Evolutionary conservation across 2,329 filamentous ascomycete genomes (phyloP), one percentile per base, ranked within the genome.

Genomic region (Phyllosticta paracitricarpa): DNA sequence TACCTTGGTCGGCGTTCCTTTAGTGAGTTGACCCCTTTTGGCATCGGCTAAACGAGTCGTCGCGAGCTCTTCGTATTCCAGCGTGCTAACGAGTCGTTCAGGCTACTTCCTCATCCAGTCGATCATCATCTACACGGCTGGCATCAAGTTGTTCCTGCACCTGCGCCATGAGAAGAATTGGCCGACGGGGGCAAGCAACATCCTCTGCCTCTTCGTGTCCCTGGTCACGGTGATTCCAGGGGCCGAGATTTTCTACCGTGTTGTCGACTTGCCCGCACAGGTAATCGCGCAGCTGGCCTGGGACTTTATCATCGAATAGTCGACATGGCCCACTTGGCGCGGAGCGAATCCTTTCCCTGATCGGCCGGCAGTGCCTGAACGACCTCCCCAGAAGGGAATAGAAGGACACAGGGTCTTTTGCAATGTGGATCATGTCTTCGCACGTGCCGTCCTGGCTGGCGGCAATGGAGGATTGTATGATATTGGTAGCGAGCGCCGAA

Each of bases 131-230:
- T 78, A 78, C 66, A 73, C 72, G 1, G 69, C 71, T 12, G 76
- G 76, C 55, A 76, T 79, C 66, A 74, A 73, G 58, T 62, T 73
- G 3, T 76, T 87, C 83, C 40, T 69, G 54, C 62, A 66, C 55
- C 63, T 71, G 59, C 63, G 67, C 57, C 26, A 63, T 25, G 51
- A 53, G 19, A 28, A 62, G 6, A 66, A 68, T 6, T 61, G 58
- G 33, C 62, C 59, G 28, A 61, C 56, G 19, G 58, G 63, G 14
- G 22, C 64, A 10, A 48, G 51, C 7, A 66, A 64, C 22, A 67
- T 65, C 0, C 63, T 71, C 22, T 58, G 52, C 24, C 25, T 62
- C n/a, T 51, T 56, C 14, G 64, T 66, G 24, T 68, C 66, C 60
- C 66, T 73, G 48, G 40, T 68, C 10, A 65, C 67, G 5, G 71